Evolutionary conservation across 345 rosid species (phyloP), one percentile per base, ranked within the genome.

Genomic region (Odontarrhena argentea): DNA sequence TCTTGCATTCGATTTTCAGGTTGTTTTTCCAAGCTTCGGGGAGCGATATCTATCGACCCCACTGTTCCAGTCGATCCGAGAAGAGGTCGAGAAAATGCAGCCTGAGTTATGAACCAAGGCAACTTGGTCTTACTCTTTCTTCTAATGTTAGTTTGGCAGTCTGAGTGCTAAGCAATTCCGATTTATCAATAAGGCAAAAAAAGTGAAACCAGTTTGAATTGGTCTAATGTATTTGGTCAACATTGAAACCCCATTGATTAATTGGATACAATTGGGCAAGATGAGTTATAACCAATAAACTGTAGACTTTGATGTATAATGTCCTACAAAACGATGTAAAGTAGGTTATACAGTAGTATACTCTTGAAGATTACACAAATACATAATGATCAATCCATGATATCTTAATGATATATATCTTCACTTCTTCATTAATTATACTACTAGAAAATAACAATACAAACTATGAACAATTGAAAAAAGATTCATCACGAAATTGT

Each of bases 21-120:
- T 88, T 70, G 93, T 91, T 48, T 88, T 94, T 48, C 99, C 97
- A 2, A 94, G 97, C 84, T 88, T 94, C 8, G 96, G 99, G 2
- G 99, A 94, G 66, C 83, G 96, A 53, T 91, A 94, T 42, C 84
- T 91, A 34, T 91, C 99, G 0, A 68, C 97, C 0, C 86, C 86
- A 40, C 93, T 91, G 65, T 94, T 94, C 83, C 89, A 87, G 76
- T 91, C 97, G 3, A 94, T 94, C 42, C 81, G 92, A 52, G 92
- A 94, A 73, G 97, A 86, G 74, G 88, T 89, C 2, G 95, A 86
- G 87, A 85, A 84, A 61, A 83, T 91, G 96, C 86, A 86, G 77
- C 87, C 92, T 6, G 88, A 80, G 74, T 42, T 77, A 44, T 86
- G 82, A 83, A 54, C 52, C 41, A 26, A 50, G 11, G 34, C 42